Conservation (phyloP, 2,329 filamentous ascomycete species). For the Westerdykella sp. region DNA sequence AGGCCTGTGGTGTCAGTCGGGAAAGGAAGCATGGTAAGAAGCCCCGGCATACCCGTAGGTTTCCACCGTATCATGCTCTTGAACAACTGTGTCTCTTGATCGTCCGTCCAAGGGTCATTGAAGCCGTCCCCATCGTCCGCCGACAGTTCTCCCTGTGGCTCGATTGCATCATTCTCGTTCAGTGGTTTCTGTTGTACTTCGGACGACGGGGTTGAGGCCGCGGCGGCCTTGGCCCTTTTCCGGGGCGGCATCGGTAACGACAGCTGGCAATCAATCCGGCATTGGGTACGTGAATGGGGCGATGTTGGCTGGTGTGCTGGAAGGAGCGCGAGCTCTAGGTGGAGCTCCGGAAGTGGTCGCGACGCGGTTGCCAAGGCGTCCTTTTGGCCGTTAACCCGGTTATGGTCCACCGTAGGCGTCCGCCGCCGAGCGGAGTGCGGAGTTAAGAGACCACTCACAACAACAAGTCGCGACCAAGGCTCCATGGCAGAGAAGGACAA, state of each 20-base stretch:
- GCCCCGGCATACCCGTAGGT: conserved; percentile 59
- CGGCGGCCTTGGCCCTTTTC: conserved; percentile 58
- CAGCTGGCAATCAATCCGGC: not conserved
- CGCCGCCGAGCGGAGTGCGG: not conserved
- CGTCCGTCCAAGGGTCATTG: conserved; percentile 84
- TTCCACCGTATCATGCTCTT: conserved; percentile 94
- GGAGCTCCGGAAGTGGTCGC: not conserved
- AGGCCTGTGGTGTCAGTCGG: conserved; percentile 40
- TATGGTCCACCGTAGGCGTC: too few species aligned
- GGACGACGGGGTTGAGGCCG: conserved; percentile 50
- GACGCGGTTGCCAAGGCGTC: not conserved
- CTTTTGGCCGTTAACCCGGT: too few species aligned
- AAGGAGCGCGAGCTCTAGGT: too few species aligned
- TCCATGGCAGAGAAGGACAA: conserved; percentile 23
- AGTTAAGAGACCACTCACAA: not conserved
- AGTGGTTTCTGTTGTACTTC: conserved; percentile 39
- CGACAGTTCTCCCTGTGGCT: conserved; percentile 50
- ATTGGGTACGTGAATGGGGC: not conserved
- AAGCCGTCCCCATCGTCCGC: conserved; percentile 55
- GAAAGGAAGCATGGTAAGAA: not conserved
- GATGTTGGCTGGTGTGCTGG: too few species aligned
- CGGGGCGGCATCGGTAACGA: conserved; percentile 57
- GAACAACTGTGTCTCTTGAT: conserved; percentile 87
- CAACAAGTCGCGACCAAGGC: conserved; percentile 18
- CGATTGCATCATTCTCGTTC: conserved; percentile 31